These are phyloP conservation scores for Alnus rubra DNA, from an alignment of 306 rosid species.

Conservation along the genomic window DNA sequence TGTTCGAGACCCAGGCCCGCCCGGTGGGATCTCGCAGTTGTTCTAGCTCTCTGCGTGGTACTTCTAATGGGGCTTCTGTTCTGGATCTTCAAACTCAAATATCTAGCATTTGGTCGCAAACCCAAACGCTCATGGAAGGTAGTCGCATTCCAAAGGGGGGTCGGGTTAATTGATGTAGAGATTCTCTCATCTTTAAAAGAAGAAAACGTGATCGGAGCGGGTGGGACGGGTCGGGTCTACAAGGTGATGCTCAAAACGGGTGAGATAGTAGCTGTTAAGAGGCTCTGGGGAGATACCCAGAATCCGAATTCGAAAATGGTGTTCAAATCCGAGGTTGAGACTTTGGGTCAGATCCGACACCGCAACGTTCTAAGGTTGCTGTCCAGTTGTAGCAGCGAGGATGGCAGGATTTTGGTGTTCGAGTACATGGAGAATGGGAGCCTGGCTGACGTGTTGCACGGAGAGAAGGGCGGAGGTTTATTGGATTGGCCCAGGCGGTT, in stretches of 20 bases:
- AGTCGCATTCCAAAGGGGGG: conserved; percentile 56
- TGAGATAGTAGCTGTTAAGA: conserved; percentile 67
- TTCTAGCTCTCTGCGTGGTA: conserved; percentile 31
- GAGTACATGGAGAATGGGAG: conserved; percentile 87
- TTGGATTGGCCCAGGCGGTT: conserved; percentile 57
- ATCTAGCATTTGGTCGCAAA: conserved; percentile 28
- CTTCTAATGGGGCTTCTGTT: conserved; percentile 45
- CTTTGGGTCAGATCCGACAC: conserved; percentile 73
- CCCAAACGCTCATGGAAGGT: conserved; percentile 37
- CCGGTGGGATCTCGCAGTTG: conserved; percentile 27
- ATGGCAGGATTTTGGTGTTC: conserved; percentile 54
- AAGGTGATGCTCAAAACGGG: conserved; percentile 60
- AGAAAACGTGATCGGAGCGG: conserved; percentile 58
- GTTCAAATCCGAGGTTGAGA: conserved; percentile 71
- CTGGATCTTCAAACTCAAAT: conserved; percentile 45
- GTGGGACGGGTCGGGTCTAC: conserved; percentile 76
- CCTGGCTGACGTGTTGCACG: conserved; percentile 69
- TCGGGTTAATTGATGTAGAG: conserved; percentile 63
- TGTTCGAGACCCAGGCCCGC: conserved; percentile 42
- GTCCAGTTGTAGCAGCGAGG: conserved; percentile 63
- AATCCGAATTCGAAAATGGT: conserved; percentile 40
- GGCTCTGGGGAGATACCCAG: conserved; percentile 46
- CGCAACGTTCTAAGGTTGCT: conserved; percentile 72
- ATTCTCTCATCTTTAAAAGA: conserved; percentile 41
- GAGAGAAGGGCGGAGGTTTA: conserved; percentile 33